Conservation (phyloP, 176 grass and related monocot species). For the Typha latifolia region DNA sequence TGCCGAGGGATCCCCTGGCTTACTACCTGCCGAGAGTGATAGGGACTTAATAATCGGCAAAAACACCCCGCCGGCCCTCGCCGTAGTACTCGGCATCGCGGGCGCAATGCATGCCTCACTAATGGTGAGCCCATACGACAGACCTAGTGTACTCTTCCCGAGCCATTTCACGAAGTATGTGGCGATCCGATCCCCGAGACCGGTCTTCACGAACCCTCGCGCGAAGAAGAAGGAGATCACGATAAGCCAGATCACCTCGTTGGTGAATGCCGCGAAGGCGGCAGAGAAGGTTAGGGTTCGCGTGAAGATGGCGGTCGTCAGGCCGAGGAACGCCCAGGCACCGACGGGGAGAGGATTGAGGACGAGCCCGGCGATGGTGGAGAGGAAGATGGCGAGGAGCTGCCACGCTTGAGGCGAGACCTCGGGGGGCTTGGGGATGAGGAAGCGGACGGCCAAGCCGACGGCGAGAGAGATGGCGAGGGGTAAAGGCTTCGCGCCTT, state of each 20-base stretch:
- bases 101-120: constrained; percentile 87
- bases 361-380: constrained; percentile 75
- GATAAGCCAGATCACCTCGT: constrained; percentile 96
- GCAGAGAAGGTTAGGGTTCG: constrained; percentile 64
- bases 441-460: constrained; percentile 66
- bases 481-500: constrained; percentile 50
- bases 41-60: constrained; percentile 74
- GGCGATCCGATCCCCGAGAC: constrained; percentile 75
- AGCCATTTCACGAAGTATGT: constrained; percentile 93
- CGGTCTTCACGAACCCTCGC: constrained; percentile 75
- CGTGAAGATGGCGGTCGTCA: constrained; percentile 63
- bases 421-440: constrained; percentile 45
- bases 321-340: constrained; percentile 93
- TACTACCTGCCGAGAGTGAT: constrained; percentile 50
- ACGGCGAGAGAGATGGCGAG: constrained; percentile 49
- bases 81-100: constrained; percentile 92
- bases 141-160: constrained; percentile 61
- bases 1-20: constrained; percentile 48
- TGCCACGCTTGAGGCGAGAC: constrained; percentile 75
- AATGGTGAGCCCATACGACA: constrained; percentile 77
- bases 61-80: constrained; percentile 74
- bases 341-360: constrained; percentile 77
- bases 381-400: constrained; percentile 84
- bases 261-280: constrained; percentile 86
- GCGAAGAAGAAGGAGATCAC: constrained; percentile 98